phyloP scores from a whole-genome alignment of 305 asterid genomes.

The Fraxinus latifolia region DNA sequence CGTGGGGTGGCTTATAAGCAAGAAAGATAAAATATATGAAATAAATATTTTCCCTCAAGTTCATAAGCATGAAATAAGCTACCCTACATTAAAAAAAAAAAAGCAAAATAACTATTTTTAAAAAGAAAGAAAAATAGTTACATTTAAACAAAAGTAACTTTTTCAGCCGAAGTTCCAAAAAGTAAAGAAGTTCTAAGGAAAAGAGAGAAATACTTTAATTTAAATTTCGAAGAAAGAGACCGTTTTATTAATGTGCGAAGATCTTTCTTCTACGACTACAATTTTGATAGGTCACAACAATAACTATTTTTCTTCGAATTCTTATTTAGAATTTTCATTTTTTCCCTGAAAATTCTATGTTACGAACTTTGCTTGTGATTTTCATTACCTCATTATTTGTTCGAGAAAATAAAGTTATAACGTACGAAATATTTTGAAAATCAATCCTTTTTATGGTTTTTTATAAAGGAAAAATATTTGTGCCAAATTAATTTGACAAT shows the following conservation, averaged over 20 bases:
- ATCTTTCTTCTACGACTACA: neutral
- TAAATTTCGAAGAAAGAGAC: too few species aligned
- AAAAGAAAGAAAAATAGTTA: too few species aligned
- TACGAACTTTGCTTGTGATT: neutral
- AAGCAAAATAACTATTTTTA: too few species aligned
- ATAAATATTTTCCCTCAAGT: neutral
- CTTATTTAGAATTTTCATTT: neutral
- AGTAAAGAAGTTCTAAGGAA: neutral
- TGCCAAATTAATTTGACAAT: too few species aligned
- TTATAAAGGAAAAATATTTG: too few species aligned
- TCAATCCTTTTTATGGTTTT: too few species aligned
- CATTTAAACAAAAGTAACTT: too few species aligned
- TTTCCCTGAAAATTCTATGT: neutral
- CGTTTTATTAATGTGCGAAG: neutral
- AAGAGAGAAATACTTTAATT: neutral
- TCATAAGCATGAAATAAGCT: neutral
- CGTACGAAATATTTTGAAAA: too few species aligned
- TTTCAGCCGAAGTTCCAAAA: too few species aligned
- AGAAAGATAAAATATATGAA: neutral
- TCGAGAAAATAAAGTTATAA: neutral
- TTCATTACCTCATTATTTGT: neutral
- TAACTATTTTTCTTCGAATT: neutral
- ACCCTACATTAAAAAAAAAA: neutral
- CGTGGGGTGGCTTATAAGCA: neutral
- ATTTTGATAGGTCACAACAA: neutral